phyloP scores from a whole-genome alignment of 345 rosid species.

The Ceriops tagal region DNA sequence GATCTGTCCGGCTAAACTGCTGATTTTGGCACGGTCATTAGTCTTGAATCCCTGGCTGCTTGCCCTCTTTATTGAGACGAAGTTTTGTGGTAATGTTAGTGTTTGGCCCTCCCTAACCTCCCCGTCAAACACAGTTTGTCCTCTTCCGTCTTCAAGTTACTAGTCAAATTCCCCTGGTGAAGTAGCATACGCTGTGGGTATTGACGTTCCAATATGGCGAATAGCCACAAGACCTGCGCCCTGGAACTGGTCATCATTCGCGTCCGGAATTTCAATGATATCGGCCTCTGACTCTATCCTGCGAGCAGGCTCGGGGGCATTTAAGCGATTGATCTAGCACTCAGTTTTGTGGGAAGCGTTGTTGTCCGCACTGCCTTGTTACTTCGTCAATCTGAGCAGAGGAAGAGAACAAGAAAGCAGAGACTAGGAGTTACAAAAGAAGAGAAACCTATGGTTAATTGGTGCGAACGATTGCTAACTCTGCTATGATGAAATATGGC shows the following conservation, averaged over 20 bases:
- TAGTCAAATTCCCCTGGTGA: slow-evolving; percentile 30
- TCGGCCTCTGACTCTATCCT: slow-evolving; percentile 34
- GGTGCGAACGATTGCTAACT: too few relatives aligned
- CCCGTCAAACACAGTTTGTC: slow-evolving; percentile 23
- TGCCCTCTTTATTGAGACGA: slow-evolving; percentile 32
- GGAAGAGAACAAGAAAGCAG: slow-evolving; percentile 16
- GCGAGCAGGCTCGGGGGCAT: slow-evolving; percentile 26
- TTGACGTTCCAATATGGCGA: slow-evolving; percentile 47
- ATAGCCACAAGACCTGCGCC: slow-evolving; percentile 37
- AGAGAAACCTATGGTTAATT: slow-evolving; percentile 4
- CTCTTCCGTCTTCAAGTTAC: slow-evolving; percentile 27
- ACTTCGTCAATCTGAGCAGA: neutral
- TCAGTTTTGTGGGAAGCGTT: slow-evolving; percentile 15
- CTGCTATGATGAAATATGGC: neutral
- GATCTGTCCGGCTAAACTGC: slow-evolving; percentile 26
- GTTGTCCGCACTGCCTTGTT: neutral
- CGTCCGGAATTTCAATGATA: slow-evolving; percentile 37
- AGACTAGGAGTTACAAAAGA: slow-evolving; percentile 7
- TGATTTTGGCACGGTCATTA: slow-evolving; percentile 17
- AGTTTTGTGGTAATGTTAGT: slow-evolving; percentile 32
- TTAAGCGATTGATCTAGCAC: slow-evolving; percentile 29
- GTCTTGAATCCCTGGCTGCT: slow-evolving; percentile 35
- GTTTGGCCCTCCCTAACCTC: slow-evolving; percentile 31
- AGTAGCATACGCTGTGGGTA: slow-evolving; percentile 38
- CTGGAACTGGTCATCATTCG: slow-evolving; percentile 29